Conservation (phyloP, 352 stramenopile species). For the Heterotrichella gracilis region DNA sequence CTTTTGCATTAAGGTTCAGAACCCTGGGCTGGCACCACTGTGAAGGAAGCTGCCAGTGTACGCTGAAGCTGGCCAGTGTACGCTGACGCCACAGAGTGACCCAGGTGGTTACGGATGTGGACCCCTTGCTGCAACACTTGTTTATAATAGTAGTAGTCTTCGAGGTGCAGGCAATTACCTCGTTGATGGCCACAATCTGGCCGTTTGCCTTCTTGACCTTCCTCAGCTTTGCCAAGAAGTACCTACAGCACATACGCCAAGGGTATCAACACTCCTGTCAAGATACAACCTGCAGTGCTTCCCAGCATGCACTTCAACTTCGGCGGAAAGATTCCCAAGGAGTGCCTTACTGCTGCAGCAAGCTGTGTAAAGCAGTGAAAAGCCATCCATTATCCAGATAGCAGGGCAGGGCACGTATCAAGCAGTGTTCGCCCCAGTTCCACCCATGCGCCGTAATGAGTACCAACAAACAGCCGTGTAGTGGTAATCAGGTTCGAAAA, state of each 20-base stretch:
- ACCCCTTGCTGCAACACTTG: neutral
- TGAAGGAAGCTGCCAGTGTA: too few relatives aligned
- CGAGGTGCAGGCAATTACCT: too few relatives aligned
- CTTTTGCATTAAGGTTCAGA: too few relatives aligned
- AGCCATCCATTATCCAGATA: too few relatives aligned
- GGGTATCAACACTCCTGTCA: constrained; percentile 17
- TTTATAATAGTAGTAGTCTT: too few relatives aligned
- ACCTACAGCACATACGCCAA: too few relatives aligned
- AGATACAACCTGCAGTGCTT: neutral
- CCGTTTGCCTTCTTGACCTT: constrained; percentile 99
- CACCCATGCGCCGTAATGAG: neutral
- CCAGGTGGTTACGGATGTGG: neutral
- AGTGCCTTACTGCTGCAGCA: neutral
- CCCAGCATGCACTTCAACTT: neutral
- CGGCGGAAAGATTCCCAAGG: neutral
- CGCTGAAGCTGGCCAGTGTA: too few relatives aligned
- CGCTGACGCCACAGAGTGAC: neutral
- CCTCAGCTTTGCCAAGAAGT: constrained; percentile 99
- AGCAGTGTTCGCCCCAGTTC: neutral
- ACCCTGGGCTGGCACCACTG: too few relatives aligned
- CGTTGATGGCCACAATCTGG: constrained; percentile 93
- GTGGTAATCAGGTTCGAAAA: neutral
- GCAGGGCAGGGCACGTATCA: neutral
- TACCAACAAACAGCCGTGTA: neutral
- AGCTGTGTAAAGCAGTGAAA: neutral